Evolutionary conservation across 257 asterid genomes (phyloP).

Genomic region (Eustoma russellianum): DNA sequence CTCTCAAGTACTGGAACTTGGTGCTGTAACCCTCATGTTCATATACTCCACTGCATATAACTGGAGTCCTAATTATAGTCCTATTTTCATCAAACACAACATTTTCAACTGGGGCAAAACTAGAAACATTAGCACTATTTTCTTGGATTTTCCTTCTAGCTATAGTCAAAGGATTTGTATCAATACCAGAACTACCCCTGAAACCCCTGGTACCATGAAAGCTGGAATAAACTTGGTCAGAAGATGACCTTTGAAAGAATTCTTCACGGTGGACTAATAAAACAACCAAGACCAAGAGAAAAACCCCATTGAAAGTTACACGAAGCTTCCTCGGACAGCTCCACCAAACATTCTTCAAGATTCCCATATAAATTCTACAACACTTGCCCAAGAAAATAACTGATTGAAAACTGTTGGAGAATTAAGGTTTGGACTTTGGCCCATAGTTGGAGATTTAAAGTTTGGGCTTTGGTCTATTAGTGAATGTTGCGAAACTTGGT

Average conservation of each 20-base stretch:
- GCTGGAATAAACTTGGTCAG: slow-evolving; percentile 12
- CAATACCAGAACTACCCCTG: slow-evolving; percentile 5
- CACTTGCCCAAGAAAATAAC: neutral
- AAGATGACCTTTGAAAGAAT: slow-evolving; percentile 23
- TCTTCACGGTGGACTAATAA: slow-evolving; percentile 23
- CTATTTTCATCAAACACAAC: slow-evolving; percentile 3
- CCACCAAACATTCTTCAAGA: slow-evolving; percentile 10
- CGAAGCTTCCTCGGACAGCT: slow-evolving; percentile 35
- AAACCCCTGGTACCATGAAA: slow-evolving; percentile 3
- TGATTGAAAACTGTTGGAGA: neutral
- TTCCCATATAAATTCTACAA: slow-evolving; percentile 24
- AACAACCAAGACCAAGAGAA: slow-evolving; percentile 31
- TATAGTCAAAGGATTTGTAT: neutral
- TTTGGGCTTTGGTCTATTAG: no score
- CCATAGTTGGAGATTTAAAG: no score
- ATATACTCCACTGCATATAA: slow-evolving; percentile 45
- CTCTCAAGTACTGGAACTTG: slow-evolving; percentile 51
- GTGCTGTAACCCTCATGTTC: slow-evolving; percentile 36
- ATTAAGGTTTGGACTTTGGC: neutral
- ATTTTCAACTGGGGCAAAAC: neutral
- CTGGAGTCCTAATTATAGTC: slow-evolving; percentile 13
- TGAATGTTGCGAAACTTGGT: no score
- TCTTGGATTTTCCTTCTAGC: slow-evolving; percentile 29
- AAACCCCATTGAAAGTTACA: slow-evolving; percentile 40
- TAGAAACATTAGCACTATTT: slow-evolving; percentile 9